Percentiles rank a stretch among this genome's conserved stretches.
These are phyloP conservation scores for Stachybotrys chartarum DNA, from an alignment of 2,329 filamentous ascomycete species.

Conservation along the genomic window DNA sequence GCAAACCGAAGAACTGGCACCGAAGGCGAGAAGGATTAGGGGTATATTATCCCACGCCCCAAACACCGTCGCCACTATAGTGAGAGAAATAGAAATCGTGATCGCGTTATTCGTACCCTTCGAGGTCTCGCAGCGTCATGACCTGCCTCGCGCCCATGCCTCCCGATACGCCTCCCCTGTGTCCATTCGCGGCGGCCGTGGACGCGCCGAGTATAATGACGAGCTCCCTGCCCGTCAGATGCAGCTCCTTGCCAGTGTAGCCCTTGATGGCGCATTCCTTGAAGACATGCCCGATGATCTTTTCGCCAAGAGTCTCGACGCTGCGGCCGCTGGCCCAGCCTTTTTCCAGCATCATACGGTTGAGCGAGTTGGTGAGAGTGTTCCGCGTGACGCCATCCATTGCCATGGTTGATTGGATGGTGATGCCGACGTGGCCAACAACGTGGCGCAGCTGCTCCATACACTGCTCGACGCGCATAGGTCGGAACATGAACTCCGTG, in stretches of 20 bases:
- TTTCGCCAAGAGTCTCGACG: constrained; percentile 45
- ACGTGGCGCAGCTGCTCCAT: constrained; percentile 33
- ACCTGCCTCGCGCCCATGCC: constrained; percentile 23
- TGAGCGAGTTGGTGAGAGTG: constrained; percentile 27
- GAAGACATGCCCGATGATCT: constrained; percentile 37
- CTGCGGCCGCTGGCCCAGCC: constrained; percentile 59
- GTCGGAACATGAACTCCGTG: constrained; percentile 49
- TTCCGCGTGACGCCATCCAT: constrained; percentile 15
- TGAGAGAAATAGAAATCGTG: not conserved
- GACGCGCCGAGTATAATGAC: constrained; percentile 19
- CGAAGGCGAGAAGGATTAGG: not conserved
- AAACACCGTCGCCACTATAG: not conserved
- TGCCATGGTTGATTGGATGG: constrained; percentile 16
- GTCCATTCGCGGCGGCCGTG: constrained; percentile 14
- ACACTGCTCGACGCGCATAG: constrained; percentile 36
- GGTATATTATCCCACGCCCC: not conserved
- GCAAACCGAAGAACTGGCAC: not conserved
- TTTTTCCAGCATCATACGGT: constrained; percentile 31
- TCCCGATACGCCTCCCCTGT: constrained; percentile 13
- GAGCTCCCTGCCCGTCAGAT: constrained; percentile 19
- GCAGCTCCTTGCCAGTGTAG: constrained; percentile 18
- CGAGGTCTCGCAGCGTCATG: constrained; percentile 23
- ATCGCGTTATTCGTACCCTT: constrained; percentile 16
- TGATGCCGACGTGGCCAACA: constrained; percentile 21
- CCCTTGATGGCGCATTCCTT: constrained; percentile 24